These are phyloP conservation scores for Didymella pinodella DNA, from an alignment of 2,329 filamentous ascomycete species.

Conservation along the genomic window DNA sequence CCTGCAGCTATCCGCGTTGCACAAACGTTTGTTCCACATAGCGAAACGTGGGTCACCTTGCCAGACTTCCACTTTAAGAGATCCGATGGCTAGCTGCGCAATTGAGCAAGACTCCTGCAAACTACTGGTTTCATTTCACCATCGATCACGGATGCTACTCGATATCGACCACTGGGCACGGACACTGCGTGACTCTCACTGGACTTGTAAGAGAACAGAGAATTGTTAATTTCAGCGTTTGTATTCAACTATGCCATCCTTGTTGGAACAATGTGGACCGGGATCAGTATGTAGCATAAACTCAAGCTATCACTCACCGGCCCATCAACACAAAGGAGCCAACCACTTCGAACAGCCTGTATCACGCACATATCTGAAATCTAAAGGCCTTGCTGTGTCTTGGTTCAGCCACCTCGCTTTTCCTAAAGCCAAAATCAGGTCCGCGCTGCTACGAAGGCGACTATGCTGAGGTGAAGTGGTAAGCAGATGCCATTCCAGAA, in stretches of 20 bases:
- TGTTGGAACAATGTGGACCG: background rate
- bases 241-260: background rate
- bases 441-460: slow-evolving; percentile 28
- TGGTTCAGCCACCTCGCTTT: slow-evolving; percentile 39
- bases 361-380: slow-evolving; percentile 22
- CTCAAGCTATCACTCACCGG: slow-evolving; percentile 33
- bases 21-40: slow-evolving; percentile 36
- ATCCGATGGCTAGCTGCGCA: background rate
- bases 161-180: background rate
- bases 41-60: slow-evolving; percentile 45
- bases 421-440: slow-evolving; percentile 32
- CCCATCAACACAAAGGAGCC: slow-evolving; percentile 29
- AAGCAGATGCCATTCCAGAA: slow-evolving; percentile 29
- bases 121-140: background rate
- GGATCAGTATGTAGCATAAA: slow-evolving; percentile 16
- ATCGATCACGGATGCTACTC: background rate
- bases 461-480: slow-evolving; percentile 19
- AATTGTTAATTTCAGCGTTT: background rate
- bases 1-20: slow-evolving; percentile 42
- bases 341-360: slow-evolving; percentile 22
- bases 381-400: slow-evolving; percentile 37
- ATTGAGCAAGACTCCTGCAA: background rate
- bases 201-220: background rate
- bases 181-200: background rate
- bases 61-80: background rate